A percentile compares a stretch with the other conserved stretches of the same genome.
These are phyloP conservation scores for Pichia sp. DNA, from an alignment of 1,139 yeast species.

Conservation along the genomic window DNA sequence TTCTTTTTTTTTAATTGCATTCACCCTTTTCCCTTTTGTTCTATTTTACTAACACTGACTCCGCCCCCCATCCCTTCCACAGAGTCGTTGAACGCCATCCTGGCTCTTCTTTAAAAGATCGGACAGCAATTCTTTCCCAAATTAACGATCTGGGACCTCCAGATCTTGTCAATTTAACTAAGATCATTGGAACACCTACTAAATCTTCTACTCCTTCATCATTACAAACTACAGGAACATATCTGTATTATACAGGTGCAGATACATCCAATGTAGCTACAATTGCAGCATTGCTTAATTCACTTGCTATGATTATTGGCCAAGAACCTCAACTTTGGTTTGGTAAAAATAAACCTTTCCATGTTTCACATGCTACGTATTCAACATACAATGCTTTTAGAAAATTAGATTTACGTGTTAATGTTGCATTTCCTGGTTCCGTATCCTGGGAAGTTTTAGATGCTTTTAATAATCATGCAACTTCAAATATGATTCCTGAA, in stretches of 20 bases:
- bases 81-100: slow-evolving; percentile 47
- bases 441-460: slow-evolving; percentile 35
- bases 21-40: not conserved
- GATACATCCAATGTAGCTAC: slow-evolving; percentile 54
- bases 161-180: slow-evolving; percentile 49
- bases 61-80: not conserved
- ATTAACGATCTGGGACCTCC: slow-evolving; percentile 54
- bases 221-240: slow-evolving; percentile 38
- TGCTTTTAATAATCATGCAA: slow-evolving; percentile 38
- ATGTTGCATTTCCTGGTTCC: slow-evolving; percentile 60
- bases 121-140: slow-evolving; percentile 45
- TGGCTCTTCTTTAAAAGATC: slow-evolving; percentile 46
- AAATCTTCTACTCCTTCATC: slow-evolving; percentile 28
- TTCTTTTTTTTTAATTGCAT: not conserved
- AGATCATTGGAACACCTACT: slow-evolving; percentile 36
- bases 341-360: slow-evolving; percentile 49
- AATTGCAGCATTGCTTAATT: slow-evolving; percentile 52
- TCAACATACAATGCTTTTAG: slow-evolving; percentile 67
- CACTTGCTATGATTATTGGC: slow-evolving; percentile 45
- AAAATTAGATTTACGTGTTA: slow-evolving; percentile 62
- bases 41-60: not conserved
- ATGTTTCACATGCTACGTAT: slow-evolving; percentile 51
- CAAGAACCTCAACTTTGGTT: slow-evolving; percentile 53
- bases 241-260: slow-evolving; percentile 51
- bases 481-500: slow-evolving; percentile 36